Conservation (phyloP, 2,329 filamentous ascomycete genomes). For the Penicillium sp. region DNA sequence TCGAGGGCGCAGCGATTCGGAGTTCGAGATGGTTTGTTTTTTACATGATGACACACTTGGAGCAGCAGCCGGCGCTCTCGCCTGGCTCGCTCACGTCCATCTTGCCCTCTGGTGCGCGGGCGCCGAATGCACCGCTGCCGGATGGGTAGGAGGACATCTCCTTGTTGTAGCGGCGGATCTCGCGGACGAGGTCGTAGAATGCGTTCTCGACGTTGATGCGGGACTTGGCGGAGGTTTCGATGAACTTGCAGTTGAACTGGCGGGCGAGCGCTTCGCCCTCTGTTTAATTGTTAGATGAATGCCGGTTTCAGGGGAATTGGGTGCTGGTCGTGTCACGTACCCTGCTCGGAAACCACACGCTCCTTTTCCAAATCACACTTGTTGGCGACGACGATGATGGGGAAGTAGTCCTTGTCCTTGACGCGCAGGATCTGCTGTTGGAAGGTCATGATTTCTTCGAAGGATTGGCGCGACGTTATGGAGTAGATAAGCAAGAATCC, state of each 20-base stretch:
- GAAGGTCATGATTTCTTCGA: slow-evolving; percentile 98
- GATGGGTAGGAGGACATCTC: slow-evolving; percentile 89
- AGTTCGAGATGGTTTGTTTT: neutral
- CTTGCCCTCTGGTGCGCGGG: slow-evolving; percentile 63
- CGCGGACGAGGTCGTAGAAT: slow-evolving; percentile 97
- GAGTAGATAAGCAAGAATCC: slow-evolving; percentile 98
- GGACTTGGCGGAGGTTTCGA: slow-evolving; percentile 98
- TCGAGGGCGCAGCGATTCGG: slow-evolving; percentile 2
- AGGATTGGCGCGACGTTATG: slow-evolving; percentile 95
- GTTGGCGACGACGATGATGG: slow-evolving; percentile 98
- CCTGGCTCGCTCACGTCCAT: slow-evolving; percentile 70
- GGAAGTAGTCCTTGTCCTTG: slow-evolving; percentile 99
- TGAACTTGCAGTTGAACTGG: slow-evolving; percentile 95
- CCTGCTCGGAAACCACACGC: slow-evolving; percentile 87
- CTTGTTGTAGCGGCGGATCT: slow-evolving; percentile 97
- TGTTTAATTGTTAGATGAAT: slow-evolving; percentile 41
- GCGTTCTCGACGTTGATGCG: slow-evolving; percentile 98
- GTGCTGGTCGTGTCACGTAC: slow-evolving; percentile 55
- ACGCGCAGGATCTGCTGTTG: slow-evolving; percentile 98
- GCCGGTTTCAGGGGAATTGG: neutral
- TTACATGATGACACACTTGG: slow-evolving; percentile 81
- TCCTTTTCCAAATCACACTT: slow-evolving; percentile 98
- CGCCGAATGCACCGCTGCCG: slow-evolving; percentile 62
- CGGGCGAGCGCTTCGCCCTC: slow-evolving; percentile 86
- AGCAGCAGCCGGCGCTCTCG: slow-evolving; percentile 70